Evolutionary conservation across 225 moss, liverwort and hornwort genomes (phyloP), one percentile per base, ranked within the genome.

Genomic region (Physcomitrium patens): DNA sequence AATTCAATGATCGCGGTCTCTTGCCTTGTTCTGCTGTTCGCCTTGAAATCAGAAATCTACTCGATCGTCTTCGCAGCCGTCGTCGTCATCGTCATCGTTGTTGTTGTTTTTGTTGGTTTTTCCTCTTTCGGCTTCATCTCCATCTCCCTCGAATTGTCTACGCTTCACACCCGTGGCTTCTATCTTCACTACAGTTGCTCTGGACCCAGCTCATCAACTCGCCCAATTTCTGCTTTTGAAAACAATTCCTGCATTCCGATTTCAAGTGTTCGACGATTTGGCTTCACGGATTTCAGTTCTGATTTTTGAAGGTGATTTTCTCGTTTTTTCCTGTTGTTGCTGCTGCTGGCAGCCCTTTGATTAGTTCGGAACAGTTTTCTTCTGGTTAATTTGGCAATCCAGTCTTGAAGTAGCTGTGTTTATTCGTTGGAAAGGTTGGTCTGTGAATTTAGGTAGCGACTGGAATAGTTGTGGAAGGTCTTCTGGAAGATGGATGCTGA

Each of bases 381-480:
- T 7, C 28, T 19, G 63, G 10, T 41, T 50, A 51, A 72, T 72
- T 71, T 51, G 63, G 41, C 51, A 41, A 22, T 54, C 13, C 9
- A 14, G 54, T 3, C 3, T 41, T 20, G 53, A 28, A 17, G 50
- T 51, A 28, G 8, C 10, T 8, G 54, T 41, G 68, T 53, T 7
- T 19, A 8, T 37, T 69, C 1, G 5, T 28, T 3, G 4, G 12
- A 31, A 52, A 17, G 0, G 17, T 8, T 28, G 10, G 20, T 54
- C 14, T 37, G 26, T 20, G 69, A 54, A 69, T 54, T 54, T 69
- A 18, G 41, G 20, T 54, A 20, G 41, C 10, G 68, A 7, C 53
- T 42, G 20, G 8, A 48, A 48, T 7, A 16, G 37, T 31, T 17
- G 53, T 27, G 10, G 3, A 19, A 18, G 20, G 31, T 19, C 37